Base-by-base conservation (phyloP, 345 rosid genomes). In the Pseudoturritis turrita region DNA sequence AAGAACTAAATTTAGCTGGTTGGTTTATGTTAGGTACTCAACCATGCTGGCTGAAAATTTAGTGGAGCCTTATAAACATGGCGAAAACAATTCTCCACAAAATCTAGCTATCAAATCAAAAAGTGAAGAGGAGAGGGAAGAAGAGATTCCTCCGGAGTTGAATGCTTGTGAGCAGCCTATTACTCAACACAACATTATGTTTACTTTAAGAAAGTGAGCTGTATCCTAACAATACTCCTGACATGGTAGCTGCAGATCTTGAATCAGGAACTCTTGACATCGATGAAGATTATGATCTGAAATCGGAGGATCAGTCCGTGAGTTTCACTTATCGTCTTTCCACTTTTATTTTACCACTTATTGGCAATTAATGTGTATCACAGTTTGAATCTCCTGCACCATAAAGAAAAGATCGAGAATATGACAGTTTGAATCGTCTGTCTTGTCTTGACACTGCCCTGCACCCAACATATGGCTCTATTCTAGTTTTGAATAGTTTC, bases 1-100 rank as follows among this genome's bases (percentile, higher is more conserved):
- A 31, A 56, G 43, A 17, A 41, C 65, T 56, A 33, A 64, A 41
- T 37, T 40, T 45, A 9, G 68, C 39, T 35, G 62, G 65, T 62
- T 75, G 47, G 60, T 57, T 49, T 55, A 49, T 77, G 76, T 73
- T 62, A 96, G 99, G 86, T 96, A 96, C 86, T 96, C 99, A 60
- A 92, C 98, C 43, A 96, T 96, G 99, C 81, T 96, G 65, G 99
- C 99, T 25, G 99, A 96, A 87, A 96, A 96, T 81, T 83, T 96
- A 66, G 89, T 76, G 70, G 98, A 91, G 60, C 77, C 83, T 29
- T 57, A 43, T 62, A 82, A 76, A 65, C 86, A 79, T 31, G 68
- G 67, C 59, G 83, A 76, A 70, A 86, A 65, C 41, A 23, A 64
- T 75, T 40, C 85, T 58, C 44, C 70, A 21, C 74, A 52, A 71